Evolutionary conservation across 352 stramenopile genomes (phyloP).

Genomic region (Phytophthora rubi): DNA sequence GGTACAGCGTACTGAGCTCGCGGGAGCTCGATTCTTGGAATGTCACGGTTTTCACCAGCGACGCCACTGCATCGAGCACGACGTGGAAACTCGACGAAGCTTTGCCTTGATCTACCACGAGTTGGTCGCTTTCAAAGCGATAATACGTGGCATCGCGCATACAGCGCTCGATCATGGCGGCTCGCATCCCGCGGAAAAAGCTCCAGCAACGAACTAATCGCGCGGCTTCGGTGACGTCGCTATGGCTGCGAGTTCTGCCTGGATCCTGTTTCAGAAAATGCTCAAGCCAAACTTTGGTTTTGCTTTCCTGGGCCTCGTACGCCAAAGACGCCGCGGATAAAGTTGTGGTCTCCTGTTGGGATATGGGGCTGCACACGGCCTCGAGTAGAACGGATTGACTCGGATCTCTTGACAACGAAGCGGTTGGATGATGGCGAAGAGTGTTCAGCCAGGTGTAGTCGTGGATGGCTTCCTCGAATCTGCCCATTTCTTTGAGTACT

Average conservation of each 20-base stretch:
- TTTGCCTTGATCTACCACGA: constrained; percentile 51
- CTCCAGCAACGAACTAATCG: constrained; percentile 44
- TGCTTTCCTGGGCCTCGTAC: constrained; percentile 45
- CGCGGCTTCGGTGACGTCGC: constrained; percentile 40
- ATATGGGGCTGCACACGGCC: background rate
- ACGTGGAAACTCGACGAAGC: constrained; percentile 50
- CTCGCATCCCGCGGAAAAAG: constrained; percentile 64
- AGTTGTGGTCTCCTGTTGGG: constrained; percentile 12
- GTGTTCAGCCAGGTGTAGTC: constrained; percentile 75
- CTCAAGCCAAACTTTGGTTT: constrained; percentile 45
- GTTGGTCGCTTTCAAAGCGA: constrained; percentile 43
- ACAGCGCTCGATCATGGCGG: constrained; percentile 55
- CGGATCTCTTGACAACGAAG: constrained; percentile 36
- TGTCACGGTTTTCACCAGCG: constrained; percentile 57
- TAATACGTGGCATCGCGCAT: constrained; percentile 49
- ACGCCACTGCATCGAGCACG: constrained; percentile 48
- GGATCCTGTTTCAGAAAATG: constrained; percentile 48
- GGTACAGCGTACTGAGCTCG: constrained; percentile 61
- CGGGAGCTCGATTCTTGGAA: constrained; percentile 50
- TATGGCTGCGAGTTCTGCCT: constrained; percentile 24
- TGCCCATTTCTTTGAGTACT: constrained; percentile 64
- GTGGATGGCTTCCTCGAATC: constrained; percentile 73
- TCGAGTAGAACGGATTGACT: constrained; percentile 24
- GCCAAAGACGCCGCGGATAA: constrained; percentile 35
- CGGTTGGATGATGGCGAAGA: constrained; percentile 37